phyloP scores from a whole-genome alignment of 306 rosid species.

The Lagenaria siceraria region DNA sequence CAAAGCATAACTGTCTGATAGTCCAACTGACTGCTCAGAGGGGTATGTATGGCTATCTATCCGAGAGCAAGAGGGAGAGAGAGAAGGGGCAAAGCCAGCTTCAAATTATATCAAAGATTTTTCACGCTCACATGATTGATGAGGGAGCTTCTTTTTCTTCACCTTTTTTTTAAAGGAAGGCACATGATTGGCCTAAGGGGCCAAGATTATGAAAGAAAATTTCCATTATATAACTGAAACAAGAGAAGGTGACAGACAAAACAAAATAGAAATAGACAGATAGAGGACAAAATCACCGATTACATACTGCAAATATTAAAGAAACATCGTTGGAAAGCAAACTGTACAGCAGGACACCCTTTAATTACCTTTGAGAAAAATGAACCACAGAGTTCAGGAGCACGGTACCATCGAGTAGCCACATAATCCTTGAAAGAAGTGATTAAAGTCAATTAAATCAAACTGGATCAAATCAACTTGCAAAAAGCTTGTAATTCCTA shows the following conservation, averaged over 20 bases:
- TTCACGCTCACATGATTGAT: not conserved
- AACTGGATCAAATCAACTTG: not conserved
- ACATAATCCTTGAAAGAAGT: conserved; percentile 46
- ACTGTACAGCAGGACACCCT: not conserved
- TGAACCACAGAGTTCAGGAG: conserved; percentile 69
- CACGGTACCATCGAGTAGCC: conserved; percentile 71
- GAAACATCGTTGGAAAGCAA: not conserved
- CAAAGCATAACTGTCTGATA: not conserved
- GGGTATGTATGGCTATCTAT: not conserved
- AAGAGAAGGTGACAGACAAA: not conserved
- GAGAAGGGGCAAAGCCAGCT: not conserved
- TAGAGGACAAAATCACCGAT: not conserved
- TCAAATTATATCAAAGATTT: not conserved
- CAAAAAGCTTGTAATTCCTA: not conserved
- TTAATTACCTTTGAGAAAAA: conserved; percentile 49
- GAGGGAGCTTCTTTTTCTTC: not conserved
- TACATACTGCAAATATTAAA: not conserved
- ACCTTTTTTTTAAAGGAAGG: not conserved
- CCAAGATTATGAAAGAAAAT: not conserved
- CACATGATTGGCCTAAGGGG: not conserved
- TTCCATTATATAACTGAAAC: not conserved
- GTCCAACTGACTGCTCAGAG: not conserved
- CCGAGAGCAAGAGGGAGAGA: not conserved
- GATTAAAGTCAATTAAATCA: conserved; percentile 1
- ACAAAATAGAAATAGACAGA: not conserved